Conservation (phyloP, 2,329 filamentous ascomycete species). For the Fusarium acutatum region DNA sequence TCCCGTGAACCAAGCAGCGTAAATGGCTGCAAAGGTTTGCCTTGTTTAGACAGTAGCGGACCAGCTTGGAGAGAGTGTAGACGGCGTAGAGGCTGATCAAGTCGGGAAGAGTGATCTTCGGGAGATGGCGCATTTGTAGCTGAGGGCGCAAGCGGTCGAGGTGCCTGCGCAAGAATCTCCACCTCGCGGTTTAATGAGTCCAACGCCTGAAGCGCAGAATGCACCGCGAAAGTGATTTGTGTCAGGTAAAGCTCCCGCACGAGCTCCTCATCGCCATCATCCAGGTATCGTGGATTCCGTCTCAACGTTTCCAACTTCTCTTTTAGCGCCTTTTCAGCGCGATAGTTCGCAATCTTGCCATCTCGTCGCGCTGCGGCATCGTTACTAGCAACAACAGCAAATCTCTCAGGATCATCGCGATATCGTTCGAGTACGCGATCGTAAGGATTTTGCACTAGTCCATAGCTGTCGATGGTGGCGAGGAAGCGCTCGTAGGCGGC, state of each 20-base stretch:
- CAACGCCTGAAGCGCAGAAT: slow-evolving; percentile 86
- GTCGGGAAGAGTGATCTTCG: slow-evolving; percentile 68
- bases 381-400: slow-evolving; percentile 72
- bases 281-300: slow-evolving; percentile 59
- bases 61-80: slow-evolving; percentile 64
- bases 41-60: slow-evolving; percentile 78
- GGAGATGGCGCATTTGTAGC: slow-evolving; percentile 54
- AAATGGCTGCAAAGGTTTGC: slow-evolving; percentile 90
- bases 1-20: slow-evolving; percentile 82
- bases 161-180: slow-evolving; percentile 81
- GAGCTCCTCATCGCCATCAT: slow-evolving; percentile 82
- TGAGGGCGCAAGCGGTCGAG: slow-evolving; percentile 60
- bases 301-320: slow-evolving; percentile 74
- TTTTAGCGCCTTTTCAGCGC: slow-evolving; percentile 85
- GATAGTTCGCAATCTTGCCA: slow-evolving; percentile 86
- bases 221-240: slow-evolving; percentile 75
- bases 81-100: slow-evolving; percentile 71
- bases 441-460: slow-evolving; percentile 71
- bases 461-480: slow-evolving; percentile 79
- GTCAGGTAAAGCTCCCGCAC: slow-evolving; percentile 81
- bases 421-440: slow-evolving; percentile 77
- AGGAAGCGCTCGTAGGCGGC: slow-evolving; percentile 82
- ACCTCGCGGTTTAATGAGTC: slow-evolving; percentile 87
- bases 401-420: slow-evolving; percentile 73
- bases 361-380: slow-evolving; percentile 76